Base-by-base conservation (phyloP, 176 grass and related monocot genomes). In the Musa schizocarpa region DNA sequence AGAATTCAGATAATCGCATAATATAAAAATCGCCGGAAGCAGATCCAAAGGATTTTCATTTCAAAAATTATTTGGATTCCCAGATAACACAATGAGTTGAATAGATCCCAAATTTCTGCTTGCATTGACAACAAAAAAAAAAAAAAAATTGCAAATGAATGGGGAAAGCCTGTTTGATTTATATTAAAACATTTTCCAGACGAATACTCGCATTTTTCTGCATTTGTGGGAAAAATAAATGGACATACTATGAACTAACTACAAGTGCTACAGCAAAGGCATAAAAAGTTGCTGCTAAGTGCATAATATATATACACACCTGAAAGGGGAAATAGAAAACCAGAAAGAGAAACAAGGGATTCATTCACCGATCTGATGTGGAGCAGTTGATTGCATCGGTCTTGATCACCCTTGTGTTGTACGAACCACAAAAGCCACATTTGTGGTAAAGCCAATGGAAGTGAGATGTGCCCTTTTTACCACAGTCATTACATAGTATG, bases 381-480 rank as follows among this genome's bases (percentile, higher is more conserved):
- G 89, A 86, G 74, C 85, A 84, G 27, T 73, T 78, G 17, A 17
- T 66, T 11, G 82, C 43, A 12, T 92, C 83, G 12, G 76, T 88
- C 83, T 92, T 96, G n/a, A 96, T 92, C 7, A 96, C 87, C 69
- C 93, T 81, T 8, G 92, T 96, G 61, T 92, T 96, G 23, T 96
- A 96, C 0, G 93, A 96, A 59, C 89, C 78, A 58, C 93, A 96
- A 11, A 74, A 86, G 61, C 66, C 24, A 9, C 93, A 96, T 62
- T 96, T 96, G 65, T 96, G 93, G 34, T 96, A 96, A 9, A 96
- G 65, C 89, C 93, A 96, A 27, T 96, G 93, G 65, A 96, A 96
- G 7, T 83, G 76, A 10, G 87, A 86, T 51, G 48, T 80, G 3
- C 93, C 93, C 81, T 90, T 96, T 14, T 83, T 90, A 13, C 83